Evolutionary conservation across 768 basidiomycete genomes (phyloP).

Genomic region (Lactarius hengduanensis): DNA sequence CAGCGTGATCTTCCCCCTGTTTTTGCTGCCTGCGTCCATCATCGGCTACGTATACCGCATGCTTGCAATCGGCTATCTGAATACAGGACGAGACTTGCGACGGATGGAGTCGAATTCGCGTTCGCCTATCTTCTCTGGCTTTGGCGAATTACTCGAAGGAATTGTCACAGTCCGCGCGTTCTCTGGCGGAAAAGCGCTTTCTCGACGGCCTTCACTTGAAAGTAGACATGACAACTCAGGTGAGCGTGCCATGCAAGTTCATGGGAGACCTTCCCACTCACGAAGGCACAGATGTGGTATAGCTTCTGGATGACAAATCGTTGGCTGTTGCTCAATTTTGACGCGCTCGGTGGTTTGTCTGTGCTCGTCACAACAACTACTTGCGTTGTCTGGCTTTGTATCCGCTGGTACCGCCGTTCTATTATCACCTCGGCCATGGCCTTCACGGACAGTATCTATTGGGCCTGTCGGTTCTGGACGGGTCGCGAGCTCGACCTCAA

Average conservation of each 20-base stretch:
- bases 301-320: constrained; percentile 88
- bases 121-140: constrained; percentile 82
- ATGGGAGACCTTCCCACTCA: background rate
- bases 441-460: constrained; percentile 53
- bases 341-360: constrained; percentile 67
- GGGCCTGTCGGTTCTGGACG: constrained; percentile 50
- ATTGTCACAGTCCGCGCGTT: constrained; percentile 94
- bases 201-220: constrained; percentile 69
- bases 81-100: constrained; percentile 79
- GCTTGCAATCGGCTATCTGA: constrained; percentile 69
- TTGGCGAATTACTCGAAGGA: constrained; percentile 79
- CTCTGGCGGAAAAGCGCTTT: constrained; percentile 75
- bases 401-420: constrained; percentile 63
- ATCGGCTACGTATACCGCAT: constrained; percentile 73
- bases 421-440: constrained; percentile 73
- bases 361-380: constrained; percentile 74
- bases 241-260: constrained; percentile 30
- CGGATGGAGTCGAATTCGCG: constrained; percentile 89
- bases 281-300: constrained; percentile 66
- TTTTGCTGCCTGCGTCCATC: constrained; percentile 72
- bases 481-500: constrained; percentile 74
- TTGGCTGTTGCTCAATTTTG: constrained; percentile 83
- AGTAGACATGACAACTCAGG: constrained; percentile 77
- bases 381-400: constrained; percentile 64
- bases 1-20: constrained; percentile 75